phyloP scores from a whole-genome alignment of 768 basidiomycete species.

The Lentinula raphanica region DNA sequence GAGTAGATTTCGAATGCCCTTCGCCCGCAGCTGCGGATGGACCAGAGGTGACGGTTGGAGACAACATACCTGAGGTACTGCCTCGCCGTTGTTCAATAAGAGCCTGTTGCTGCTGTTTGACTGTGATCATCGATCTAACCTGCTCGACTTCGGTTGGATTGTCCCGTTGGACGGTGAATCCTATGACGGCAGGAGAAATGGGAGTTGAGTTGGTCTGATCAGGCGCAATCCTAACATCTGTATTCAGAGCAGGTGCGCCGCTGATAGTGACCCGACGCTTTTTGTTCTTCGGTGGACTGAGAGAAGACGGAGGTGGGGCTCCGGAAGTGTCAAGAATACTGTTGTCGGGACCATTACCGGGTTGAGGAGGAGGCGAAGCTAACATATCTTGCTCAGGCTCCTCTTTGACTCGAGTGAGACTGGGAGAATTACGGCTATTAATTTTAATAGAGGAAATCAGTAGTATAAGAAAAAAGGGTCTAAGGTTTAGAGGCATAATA shows the following conservation, averaged over 20 bases:
- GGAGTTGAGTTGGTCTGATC: constrained; percentile 48
- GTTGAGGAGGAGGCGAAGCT: constrained; percentile 30
- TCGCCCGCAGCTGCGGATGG: constrained; percentile 20
- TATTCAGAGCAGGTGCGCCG: constrained; percentile 50
- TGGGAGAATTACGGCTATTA: constrained; percentile 39
- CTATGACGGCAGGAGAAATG: constrained; percentile 63
- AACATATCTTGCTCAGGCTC: constrained; percentile 52
- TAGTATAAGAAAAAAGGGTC: constrained; percentile 10
- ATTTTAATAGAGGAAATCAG: constrained; percentile 14
- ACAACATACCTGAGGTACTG: constrained; percentile 41
- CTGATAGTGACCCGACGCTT: constrained; percentile 69
- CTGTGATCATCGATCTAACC: constrained; percentile 54
- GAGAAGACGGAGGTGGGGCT: constrained; percentile 36
- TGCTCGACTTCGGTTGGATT: constrained; percentile 56
- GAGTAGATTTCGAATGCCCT: constrained; percentile 21
- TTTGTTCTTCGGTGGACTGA: constrained; percentile 47
- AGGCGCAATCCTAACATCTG: constrained; percentile 38
- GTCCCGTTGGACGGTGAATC: constrained; percentile 54
- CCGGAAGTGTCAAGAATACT: constrained; percentile 19
- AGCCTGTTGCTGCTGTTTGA: constrained; percentile 70
- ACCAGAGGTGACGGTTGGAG: constrained; percentile 24
- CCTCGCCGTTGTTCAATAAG: constrained; percentile 66
- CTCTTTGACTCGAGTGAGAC: constrained; percentile 52
- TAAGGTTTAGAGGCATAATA: not conserved
- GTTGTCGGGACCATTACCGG: constrained; percentile 14